Base-by-base conservation (phyloP, 106 monocot species). In the Narthecium ossifragum region DNA sequence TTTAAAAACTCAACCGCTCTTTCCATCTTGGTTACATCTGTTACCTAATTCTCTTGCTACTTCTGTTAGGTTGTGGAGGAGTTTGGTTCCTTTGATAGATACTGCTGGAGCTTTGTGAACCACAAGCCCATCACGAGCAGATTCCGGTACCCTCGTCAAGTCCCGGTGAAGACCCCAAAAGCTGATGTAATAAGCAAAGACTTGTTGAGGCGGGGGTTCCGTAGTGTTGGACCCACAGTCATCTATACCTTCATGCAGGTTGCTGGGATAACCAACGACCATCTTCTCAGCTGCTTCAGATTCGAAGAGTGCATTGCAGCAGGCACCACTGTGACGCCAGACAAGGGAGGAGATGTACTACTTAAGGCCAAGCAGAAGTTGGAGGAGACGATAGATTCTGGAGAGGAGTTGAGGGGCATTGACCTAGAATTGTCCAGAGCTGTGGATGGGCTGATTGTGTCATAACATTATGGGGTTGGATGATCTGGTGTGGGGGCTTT, bases 241-340 rank as follows among this genome's bases (percentile, higher is more conserved):
- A 60, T 74, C 28, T 70, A 79, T 43, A 74, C 74, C 53, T 79
- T 80, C 70, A 75, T 75, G 75, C 80, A 80, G 60, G 70, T 53
- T n/a, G 70, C 80, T 0, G 80, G 80, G 4, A 57, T 75, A 9
- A 75, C 70, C 2, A 80, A 70, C 26, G 80, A 80, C 47, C 80
- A 80, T 54, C 64, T 75, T 17, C 51, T 66, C 39, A 51, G 57
- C 46, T 75, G 80, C 61, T 75, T 55, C 48, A 70, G 80, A 26
- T 79, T 69, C 26, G 53, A 74, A 27, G 69, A 70, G 73, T 79
- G 79, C 27, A 24, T 37, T 6, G 51, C 28, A 2, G 8, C 37
- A 10, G 55, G 48, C 12, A 31, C 26, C 26, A 21, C 26, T 31
- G 29, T n/a, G n/a, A n/a, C 38, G 20, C 8, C 5, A 28, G 34